These are phyloP conservation scores for Yamadazyma insecticola DNA, from an alignment of 805 yeast species.

Conservation along the genomic window DNA sequence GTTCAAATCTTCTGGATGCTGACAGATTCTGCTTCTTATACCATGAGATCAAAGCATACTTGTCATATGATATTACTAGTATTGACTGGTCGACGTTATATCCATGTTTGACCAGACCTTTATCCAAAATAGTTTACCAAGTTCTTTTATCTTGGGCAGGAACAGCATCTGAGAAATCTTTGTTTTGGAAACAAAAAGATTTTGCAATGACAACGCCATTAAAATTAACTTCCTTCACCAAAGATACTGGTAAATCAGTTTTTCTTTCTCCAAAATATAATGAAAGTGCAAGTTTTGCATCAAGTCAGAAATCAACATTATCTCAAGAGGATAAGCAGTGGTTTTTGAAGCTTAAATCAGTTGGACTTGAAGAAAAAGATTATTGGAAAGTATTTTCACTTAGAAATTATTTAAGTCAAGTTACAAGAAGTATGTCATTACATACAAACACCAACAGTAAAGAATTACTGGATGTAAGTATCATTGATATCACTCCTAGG, in stretches of 20 bases:
- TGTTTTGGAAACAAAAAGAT: constrained; percentile 68
- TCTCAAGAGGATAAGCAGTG: constrained; percentile 67
- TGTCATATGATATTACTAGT: constrained; percentile 70
- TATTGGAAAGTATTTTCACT: constrained; percentile 78
- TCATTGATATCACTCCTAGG: constrained; percentile 17
- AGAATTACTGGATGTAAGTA: constrained; percentile 1
- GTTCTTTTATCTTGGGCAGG: constrained; percentile 8
- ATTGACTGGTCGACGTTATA: constrained; percentile 63
- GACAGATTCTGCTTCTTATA: constrained; percentile 80
- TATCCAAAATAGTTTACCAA: constrained; percentile 22
- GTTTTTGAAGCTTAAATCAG: constrained; percentile 62
- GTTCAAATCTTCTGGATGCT: constrained; percentile 62
- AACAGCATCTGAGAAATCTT: constrained; percentile 47
- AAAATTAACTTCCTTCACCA: constrained; percentile 23
- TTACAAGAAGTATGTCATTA: constrained; percentile 33
- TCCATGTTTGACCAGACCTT: constrained; percentile 63
- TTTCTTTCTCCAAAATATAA: constrained; percentile 3
- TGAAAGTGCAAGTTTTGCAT: constrained; percentile 2
- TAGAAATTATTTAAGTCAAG: constrained; percentile 61
- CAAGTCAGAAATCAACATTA: constrained; percentile 23
- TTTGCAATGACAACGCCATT: constrained; percentile 13
- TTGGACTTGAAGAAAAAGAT: constrained; percentile 72
- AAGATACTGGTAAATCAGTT: constrained; percentile 33
- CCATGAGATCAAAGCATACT: constrained; percentile 72
- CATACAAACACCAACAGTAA: not conserved